A percentile compares a stretch with the other conserved stretches of the same genome.
These are phyloP conservation scores for Aureobasidium uvarum DNA, from an alignment of 2,329 filamentous ascomycete species.

Conservation along the genomic window DNA sequence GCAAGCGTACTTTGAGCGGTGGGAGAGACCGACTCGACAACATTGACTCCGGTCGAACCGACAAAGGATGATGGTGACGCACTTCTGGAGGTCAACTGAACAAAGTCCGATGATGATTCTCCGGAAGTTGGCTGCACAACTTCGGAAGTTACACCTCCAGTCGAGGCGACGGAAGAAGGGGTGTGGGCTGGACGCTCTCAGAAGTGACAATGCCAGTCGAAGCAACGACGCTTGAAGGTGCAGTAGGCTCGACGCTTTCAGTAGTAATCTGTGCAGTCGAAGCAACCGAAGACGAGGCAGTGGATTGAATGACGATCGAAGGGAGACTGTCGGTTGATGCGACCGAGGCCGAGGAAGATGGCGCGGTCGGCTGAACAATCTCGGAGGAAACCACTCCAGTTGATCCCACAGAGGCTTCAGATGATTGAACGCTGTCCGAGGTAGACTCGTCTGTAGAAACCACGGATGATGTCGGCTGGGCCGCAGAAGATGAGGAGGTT, in stretches of 20 bases:
- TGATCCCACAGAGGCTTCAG: slow-evolving; percentile 7
- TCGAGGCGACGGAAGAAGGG: neutral
- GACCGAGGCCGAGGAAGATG: slow-evolving; percentile 2
- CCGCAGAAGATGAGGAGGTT: neutral
- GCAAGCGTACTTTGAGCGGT: neutral
- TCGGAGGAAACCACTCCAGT: neutral
- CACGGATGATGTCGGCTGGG: neutral
- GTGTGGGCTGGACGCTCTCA: slow-evolving; percentile 11
- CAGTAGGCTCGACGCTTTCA: neutral
- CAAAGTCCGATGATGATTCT: neutral
- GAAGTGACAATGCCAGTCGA: neutral
- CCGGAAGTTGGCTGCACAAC: slow-evolving; percentile 17
- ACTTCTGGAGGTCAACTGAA: slow-evolving; percentile 16
- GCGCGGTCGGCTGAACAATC: slow-evolving; percentile 10
- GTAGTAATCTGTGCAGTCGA: neutral
- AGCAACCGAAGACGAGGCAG: neutral
- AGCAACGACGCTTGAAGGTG: neutral
- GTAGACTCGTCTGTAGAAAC: neutral
- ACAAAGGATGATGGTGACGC: neutral
- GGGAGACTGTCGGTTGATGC: slow-evolving; percentile 4
- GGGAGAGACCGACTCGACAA: slow-evolving; percentile 15
- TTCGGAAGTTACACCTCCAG: neutral
- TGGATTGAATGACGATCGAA: slow-evolving; percentile 7
- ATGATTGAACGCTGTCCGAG: neutral
- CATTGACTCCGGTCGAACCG: slow-evolving; percentile 12